Evolutionary conservation across 495 filamentous ascomycete genomes (phyloP).

Genomic region (Venustampulla echinocandica): DNA sequence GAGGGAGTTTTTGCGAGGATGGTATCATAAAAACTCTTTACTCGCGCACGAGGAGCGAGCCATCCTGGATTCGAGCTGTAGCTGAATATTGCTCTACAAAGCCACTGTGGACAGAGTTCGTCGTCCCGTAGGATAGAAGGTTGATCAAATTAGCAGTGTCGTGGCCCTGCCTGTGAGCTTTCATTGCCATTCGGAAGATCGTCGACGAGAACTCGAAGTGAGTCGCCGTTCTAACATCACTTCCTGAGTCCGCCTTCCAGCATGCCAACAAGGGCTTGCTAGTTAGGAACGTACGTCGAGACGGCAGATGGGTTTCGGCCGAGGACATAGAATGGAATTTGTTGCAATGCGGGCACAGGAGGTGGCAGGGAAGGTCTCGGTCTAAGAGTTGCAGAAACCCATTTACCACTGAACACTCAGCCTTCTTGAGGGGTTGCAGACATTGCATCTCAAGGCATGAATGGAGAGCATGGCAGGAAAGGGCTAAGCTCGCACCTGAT

Average conservation of each 20-base stretch:
- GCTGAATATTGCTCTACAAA: constrained; percentile 4
- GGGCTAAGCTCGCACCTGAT: constrained; percentile 2
- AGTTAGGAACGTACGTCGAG: background rate
- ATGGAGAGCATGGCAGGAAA: constrained; percentile 5
- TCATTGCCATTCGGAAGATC: constrained; percentile 16
- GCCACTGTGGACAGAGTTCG: background rate
- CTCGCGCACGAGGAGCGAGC: constrained; percentile 12
- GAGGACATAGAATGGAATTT: constrained; percentile 9
- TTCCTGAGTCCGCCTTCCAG: constrained; percentile 5
- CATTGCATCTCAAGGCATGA: constrained; percentile 3
- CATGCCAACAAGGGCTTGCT: constrained; percentile 3
- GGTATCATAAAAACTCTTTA: constrained; percentile 9
- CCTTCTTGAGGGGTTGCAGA: constrained; percentile 10
- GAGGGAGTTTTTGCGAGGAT: constrained; percentile 10
- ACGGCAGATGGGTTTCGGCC: background rate
- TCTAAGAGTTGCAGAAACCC: constrained; percentile 10
- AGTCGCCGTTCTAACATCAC: background rate
- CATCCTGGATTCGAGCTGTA: constrained; percentile 8
- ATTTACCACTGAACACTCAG: constrained; percentile 1
- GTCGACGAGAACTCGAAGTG: constrained; percentile 6
- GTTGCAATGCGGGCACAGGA: constrained; percentile 7
- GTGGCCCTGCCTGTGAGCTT: constrained; percentile 5
- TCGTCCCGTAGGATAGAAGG: background rate
- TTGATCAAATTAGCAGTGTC: constrained; percentile 3
- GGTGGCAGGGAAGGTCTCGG: constrained; percentile 7